These are phyloP conservation scores for Gelatoporia subvermispora DNA, from an alignment of 768 basidiomycete genomes.

Conservation along the genomic window DNA sequence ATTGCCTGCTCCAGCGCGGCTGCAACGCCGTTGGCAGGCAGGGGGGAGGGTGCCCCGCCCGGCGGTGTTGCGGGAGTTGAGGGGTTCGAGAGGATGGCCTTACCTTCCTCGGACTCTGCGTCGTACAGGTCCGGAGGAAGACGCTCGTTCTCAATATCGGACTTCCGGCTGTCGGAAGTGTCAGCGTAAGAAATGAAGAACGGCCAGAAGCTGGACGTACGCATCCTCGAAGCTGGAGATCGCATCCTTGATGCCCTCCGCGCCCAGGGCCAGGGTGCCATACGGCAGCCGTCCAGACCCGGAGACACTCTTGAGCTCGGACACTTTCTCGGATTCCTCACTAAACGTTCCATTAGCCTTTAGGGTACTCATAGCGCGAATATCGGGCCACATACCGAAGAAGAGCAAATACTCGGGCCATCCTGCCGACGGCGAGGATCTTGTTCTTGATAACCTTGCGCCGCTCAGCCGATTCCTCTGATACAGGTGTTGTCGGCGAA, in stretches of 20 bases:
- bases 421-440: constrained; percentile 94
- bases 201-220: constrained; percentile 46
- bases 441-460: constrained; percentile 96
- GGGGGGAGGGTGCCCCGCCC: constrained; percentile 33
- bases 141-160: constrained; percentile 98
- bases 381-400: constrained; percentile 55
- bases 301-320: constrained; percentile 89
- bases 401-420: constrained; percentile 93
- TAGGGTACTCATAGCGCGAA: background rate
- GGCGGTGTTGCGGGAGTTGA: constrained; percentile 53
- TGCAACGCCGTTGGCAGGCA: constrained; percentile 25
- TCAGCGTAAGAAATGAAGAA: background rate
- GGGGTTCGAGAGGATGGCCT: constrained; percentile 39
- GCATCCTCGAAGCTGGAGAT: constrained; percentile 95
- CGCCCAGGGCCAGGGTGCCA: constrained; percentile 78
- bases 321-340: constrained; percentile 96
- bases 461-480: constrained; percentile 60
- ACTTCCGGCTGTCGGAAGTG: constrained; percentile 64
- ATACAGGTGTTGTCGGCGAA: constrained; percentile 28
- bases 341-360: constrained; percentile 32
- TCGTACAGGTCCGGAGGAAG: constrained; percentile 96
- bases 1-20: constrained; percentile 28
- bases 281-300: constrained; percentile 76
- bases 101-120: constrained; percentile 65
- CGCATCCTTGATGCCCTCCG: constrained; percentile 92